Evolutionary conservation across 192 early-diverging fungal species (phyloP).

Genomic region (Backusella morwellensis): DNA sequence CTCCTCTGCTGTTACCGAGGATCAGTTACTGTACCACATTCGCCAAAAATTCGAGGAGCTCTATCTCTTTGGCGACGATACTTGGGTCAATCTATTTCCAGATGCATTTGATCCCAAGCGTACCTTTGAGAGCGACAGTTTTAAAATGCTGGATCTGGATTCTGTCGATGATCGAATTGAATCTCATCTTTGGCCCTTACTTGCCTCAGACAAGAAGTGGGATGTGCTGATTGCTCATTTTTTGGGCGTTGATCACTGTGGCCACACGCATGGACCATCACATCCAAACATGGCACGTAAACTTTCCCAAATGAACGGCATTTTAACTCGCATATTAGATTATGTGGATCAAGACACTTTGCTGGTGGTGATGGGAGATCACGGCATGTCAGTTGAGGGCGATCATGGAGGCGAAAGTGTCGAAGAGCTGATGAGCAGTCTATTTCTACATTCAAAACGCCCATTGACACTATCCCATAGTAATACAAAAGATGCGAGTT

Average conservation of each 20-base stretch:
- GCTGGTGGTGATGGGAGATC: constrained; percentile 92
- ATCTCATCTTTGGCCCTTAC: constrained; percentile 49
- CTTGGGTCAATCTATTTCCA: constrained; percentile 89
- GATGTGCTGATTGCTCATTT: constrained; percentile 89
- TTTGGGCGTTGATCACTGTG: constrained; percentile 95
- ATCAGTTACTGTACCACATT: constrained; percentile 63
- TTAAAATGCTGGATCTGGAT: constrained; percentile 88
- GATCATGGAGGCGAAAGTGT: constrained; percentile 97
- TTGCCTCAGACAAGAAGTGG: constrained; percentile 52
- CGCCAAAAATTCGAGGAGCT: constrained; percentile 33
- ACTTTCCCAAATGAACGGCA: constrained; percentile 80
- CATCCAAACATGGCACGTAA: constrained; percentile 87
- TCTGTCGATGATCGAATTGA: constrained; percentile 89
- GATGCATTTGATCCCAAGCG: constrained; percentile 43
- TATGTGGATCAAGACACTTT: constrained; percentile 76
- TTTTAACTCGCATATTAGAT: constrained; percentile 63
- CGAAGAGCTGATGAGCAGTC: constrained; percentile 80
- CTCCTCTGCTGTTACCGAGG: constrained; percentile 67
- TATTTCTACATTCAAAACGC: constrained; percentile 79
- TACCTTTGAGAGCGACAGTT: constrained; percentile 60
- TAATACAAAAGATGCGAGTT: not conserved
- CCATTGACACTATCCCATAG: constrained; percentile 29
- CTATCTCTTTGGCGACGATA: constrained; percentile 94
- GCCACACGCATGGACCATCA: constrained; percentile 86
- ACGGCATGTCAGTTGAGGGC: constrained; percentile 94